Evolutionary conservation across 805 yeast species (phyloP).

Genomic region (Wickerhamiella hasegawae): DNA sequence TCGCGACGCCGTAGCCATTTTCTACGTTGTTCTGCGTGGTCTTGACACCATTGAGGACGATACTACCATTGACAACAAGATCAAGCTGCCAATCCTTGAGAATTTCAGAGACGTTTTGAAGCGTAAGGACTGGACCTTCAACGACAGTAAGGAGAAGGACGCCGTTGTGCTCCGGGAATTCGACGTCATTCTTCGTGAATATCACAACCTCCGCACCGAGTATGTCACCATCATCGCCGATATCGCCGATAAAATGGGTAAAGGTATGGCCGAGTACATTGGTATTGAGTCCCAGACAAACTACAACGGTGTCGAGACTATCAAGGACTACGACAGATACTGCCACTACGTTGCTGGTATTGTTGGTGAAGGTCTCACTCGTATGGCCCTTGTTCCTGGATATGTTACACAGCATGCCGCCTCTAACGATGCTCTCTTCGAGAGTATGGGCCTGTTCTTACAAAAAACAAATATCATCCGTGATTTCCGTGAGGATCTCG

Average conservation of each 20-base stretch:
- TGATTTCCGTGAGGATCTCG: constrained; percentile 82
- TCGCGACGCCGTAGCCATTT: constrained; percentile 60
- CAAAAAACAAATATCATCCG: constrained; percentile 95
- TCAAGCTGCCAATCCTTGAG: constrained; percentile 63
- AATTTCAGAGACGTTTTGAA: constrained; percentile 42
- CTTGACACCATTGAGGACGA: constrained; percentile 95
- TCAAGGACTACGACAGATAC: constrained; percentile 73
- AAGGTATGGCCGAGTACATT: constrained; percentile 94
- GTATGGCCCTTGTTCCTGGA: constrained; percentile 57
- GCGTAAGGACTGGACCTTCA: constrained; percentile 63
- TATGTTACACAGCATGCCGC: constrained; percentile 42
- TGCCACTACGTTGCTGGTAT: constrained; percentile 97
- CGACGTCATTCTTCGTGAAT: constrained; percentile 51
- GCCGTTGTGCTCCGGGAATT: constrained; percentile 69
- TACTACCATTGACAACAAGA: constrained; percentile 58
- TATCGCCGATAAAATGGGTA: constrained; percentile 78
- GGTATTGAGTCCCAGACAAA: constrained; percentile 56
- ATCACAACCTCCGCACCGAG: constrained; percentile 50
- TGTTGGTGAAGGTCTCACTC: constrained; percentile 91
- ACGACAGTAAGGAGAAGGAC: constrained; percentile 62
- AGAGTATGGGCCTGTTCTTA: constrained; percentile 86
- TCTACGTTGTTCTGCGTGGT: constrained; percentile 76
- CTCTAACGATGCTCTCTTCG: constrained; percentile 43
- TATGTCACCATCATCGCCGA: constrained; percentile 68
- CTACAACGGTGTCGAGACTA: constrained; percentile 58